A percentile compares a stretch with the other conserved stretches of the same genome.
Conservation (phyloP, 345 rosid species). For the Rubroshorea leprosula region DNA sequence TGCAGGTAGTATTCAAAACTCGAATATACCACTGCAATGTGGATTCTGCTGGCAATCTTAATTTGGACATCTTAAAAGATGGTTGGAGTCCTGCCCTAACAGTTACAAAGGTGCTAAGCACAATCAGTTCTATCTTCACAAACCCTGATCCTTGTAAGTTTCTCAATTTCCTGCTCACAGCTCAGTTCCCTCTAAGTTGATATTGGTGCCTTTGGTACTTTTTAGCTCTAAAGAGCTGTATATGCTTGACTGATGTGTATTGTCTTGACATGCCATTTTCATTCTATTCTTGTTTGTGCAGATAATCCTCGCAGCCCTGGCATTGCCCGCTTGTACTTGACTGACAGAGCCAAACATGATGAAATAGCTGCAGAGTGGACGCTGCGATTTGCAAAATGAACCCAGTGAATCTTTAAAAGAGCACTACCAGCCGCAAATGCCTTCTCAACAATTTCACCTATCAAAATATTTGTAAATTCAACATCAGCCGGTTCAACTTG, state of each 20-base stretch:
- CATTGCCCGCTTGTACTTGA: constrained; percentile 63
- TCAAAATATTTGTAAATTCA: not conserved
- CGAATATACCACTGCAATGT: constrained; percentile 91
- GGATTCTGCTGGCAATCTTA: constrained; percentile 62
- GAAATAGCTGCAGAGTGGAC: constrained; percentile 88
- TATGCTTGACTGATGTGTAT: too few relatives aligned
- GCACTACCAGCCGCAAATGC: not conserved
- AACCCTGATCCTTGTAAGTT: constrained; percentile 72
- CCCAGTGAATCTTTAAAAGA: not conserved
- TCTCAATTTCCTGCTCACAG: not conserved
- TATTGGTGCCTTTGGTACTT: not conserved
- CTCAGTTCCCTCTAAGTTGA: not conserved
- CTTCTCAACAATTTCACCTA: not conserved
- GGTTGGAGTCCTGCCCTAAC: constrained; percentile 96
- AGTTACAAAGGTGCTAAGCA: constrained; percentile 63
- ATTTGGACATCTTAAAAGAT: constrained; percentile 68
- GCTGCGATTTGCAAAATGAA: constrained; percentile 70
- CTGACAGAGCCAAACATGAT: constrained; percentile 73
- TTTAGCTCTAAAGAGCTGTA: too few relatives aligned
- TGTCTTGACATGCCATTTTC: not conserved
- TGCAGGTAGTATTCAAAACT: constrained; percentile 78
- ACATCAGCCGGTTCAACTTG: not conserved
- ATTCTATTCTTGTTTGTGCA: constrained; percentile 19
- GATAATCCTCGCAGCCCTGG: constrained; percentile 58
- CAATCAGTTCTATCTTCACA: constrained; percentile 70